Conservation (phyloP, 176 grass and related monocot genomes). For the Cenchrus fungigraminus region DNA sequence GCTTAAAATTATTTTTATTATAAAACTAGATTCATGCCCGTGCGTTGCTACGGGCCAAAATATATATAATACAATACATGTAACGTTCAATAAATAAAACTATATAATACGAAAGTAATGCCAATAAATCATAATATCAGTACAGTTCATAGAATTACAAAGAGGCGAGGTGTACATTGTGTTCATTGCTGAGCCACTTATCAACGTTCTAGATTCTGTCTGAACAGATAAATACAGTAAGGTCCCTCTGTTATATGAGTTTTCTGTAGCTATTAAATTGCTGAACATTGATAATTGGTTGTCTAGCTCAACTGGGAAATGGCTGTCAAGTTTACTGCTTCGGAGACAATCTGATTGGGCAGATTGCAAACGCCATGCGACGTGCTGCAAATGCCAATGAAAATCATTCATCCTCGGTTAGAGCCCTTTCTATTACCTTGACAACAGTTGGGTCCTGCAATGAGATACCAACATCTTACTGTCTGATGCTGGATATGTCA, state of each 20-base stretch:
- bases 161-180: constrained; percentile 8
- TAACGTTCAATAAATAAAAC: too few species aligned
- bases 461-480: neutral
- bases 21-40: too few species aligned
- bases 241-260: constrained; percentile 2
- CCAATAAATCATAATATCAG: constrained; percentile 37
- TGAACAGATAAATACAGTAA: neutral
- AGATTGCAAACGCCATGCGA: constrained; percentile 89
- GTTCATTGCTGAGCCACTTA: constrained; percentile 28
- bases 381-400: constrained; percentile 79
- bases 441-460: constrained; percentile 77
- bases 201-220: neutral
- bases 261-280: constrained; percentile 13
- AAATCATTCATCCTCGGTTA: constrained; percentile 88
- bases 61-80: too few species aligned
- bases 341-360: constrained; percentile 72
- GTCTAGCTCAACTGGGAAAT: neutral
- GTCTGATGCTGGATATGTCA: neutral
- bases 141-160: constrained; percentile 30
- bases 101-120: too few species aligned
- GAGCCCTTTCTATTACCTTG: constrained; percentile 84
- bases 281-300: neutral
- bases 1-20: too few species aligned
- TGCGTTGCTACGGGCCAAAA: too few species aligned
- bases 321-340: constrained; percentile 45